Evolutionary conservation across 352 stramenopile genomes (phyloP), one percentile per base, ranked within the genome.

Genomic region (Globisporangium emineosum): DNA sequence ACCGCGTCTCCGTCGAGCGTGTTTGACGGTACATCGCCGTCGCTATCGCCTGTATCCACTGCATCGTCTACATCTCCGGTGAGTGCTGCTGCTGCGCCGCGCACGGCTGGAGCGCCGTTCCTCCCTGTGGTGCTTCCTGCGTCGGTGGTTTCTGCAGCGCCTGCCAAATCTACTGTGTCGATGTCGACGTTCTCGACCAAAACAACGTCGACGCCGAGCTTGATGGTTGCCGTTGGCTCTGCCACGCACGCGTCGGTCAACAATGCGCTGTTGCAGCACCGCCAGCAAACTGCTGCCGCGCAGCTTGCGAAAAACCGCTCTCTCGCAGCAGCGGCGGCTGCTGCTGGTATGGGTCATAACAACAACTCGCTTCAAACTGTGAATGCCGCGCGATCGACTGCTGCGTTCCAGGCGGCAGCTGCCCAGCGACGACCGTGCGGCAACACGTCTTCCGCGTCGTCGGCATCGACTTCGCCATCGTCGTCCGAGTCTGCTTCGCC

Each of bases 401-500:
- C 67, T 35, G 29, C 67, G 33, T 75, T 86, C 54, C 72, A 74
- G 42, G 32, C 74, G 4, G 33, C 74, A 7, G 62, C 55, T 10
- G 45, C 78, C 15, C 53, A 45, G 19, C 66, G 70, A 40, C 74
- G 75, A 6, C 71, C 73, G 49, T 91, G 74, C 62, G 76, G 77
- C 27, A 86, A 89, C 66, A 73, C 66, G 40, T 32, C 29, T 19
- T 65, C 73, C 27, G 80, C 78, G 42, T 64, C 78, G 5, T 79
- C 54, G n/a, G 76, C 69, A 37, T 62, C 71, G 40, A 75, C 77
- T 5, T 73, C 72, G 13, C 66, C 77, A 32, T 83, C 79, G 42
- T 84, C 81, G 0, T 65, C 79, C 1, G 76, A 88, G 43, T 68
- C 74, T 29, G 43, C 77, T 33, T 80, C 79, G 8, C 77, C 75